phyloP scores from a whole-genome alignment of 2,329 filamentous ascomycete genomes.

The Arachnomyces sp. region DNA sequence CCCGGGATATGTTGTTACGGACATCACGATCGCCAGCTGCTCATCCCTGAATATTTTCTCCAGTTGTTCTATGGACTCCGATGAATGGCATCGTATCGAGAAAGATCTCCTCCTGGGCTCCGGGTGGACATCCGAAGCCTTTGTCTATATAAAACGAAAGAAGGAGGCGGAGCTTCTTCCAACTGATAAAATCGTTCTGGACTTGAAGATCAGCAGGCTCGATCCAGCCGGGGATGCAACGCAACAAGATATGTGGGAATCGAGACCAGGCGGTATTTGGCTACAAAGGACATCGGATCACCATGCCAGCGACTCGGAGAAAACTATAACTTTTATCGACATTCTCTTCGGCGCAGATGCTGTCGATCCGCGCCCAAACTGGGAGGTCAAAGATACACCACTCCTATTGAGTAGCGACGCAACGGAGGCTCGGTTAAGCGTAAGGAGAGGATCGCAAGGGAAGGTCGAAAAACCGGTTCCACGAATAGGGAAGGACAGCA shows the following conservation, averaged over 20 bases:
- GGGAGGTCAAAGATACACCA: constrained; percentile 69
- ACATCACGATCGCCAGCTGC: constrained; percentile 71
- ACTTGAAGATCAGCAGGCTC: constrained; percentile 65
- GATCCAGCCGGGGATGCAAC: constrained; percentile 57
- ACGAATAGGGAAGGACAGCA: constrained; percentile 77
- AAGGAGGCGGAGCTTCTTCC: constrained; percentile 72
- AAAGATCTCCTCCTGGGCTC: constrained; percentile 80
- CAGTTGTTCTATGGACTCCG: constrained; percentile 64
- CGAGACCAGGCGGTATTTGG: constrained; percentile 71
- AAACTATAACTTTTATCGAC: constrained; percentile 72
- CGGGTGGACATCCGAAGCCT: constrained; percentile 68
- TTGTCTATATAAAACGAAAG: constrained; percentile 74
- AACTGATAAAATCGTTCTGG: constrained; percentile 71
- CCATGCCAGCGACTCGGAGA: constrained; percentile 66
- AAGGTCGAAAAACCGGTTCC: constrained; percentile 63
- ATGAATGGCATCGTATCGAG: constrained; percentile 74
- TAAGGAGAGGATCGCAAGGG: constrained; percentile 63
- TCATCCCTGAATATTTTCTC: constrained; percentile 67
- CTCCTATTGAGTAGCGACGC: constrained; percentile 59
- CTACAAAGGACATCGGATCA: constrained; percentile 65
- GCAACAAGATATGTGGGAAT: constrained; percentile 64
- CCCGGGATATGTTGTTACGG: constrained; percentile 75
- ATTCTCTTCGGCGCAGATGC: constrained; percentile 86
- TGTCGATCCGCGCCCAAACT: constrained; percentile 78
- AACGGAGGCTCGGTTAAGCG: constrained; percentile 64